Conservation (phyloP, 2,329 filamentous ascomycete species). For the Penicillium hesseltinei region DNA sequence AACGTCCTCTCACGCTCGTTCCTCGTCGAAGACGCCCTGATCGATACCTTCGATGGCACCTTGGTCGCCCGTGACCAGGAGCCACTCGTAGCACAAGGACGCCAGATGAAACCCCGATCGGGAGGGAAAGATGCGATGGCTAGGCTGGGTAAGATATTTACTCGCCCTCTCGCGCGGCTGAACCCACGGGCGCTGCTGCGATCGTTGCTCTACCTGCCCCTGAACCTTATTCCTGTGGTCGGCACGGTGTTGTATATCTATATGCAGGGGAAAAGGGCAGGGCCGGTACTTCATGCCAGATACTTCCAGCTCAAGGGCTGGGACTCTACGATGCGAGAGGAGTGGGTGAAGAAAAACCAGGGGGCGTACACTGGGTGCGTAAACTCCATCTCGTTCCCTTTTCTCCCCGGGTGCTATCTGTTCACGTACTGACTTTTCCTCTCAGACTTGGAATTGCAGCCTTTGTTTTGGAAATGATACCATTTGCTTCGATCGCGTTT, state of each 20-base stretch:
- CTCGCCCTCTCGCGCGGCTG: slow-evolving; percentile 51
- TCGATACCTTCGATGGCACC: slow-evolving; percentile 84
- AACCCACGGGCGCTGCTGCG: slow-evolving; percentile 64
- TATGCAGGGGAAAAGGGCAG: slow-evolving; percentile 63
- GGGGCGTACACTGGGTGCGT: slow-evolving; percentile 79
- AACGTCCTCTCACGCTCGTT: slow-evolving; percentile 64
- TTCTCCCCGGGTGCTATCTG: slow-evolving; percentile 5
- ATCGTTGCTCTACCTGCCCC: slow-evolving; percentile 80
- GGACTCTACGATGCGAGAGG: slow-evolving; percentile 61
- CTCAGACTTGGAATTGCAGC: slow-evolving; percentile 68
- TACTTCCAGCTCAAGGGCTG: slow-evolving; percentile 93
- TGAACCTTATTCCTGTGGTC: slow-evolving; percentile 90
- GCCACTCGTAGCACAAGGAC: slow-evolving; percentile 68
- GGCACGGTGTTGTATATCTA: slow-evolving; percentile 79
- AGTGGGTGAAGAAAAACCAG: slow-evolving; percentile 68
- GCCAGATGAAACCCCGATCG: slow-evolving; percentile 62
- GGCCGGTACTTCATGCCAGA: slow-evolving; percentile 57
- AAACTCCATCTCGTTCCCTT: not conserved
- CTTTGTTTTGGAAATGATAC: slow-evolving; percentile 79
- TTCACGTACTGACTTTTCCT: slow-evolving; percentile 22
- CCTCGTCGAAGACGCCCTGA: slow-evolving; percentile 74
- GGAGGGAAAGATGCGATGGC: slow-evolving; percentile 50
- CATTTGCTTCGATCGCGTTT: slow-evolving; percentile 78
- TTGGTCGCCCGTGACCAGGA: slow-evolving; percentile 56
- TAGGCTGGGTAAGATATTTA: slow-evolving; percentile 57